A percentile compares a stretch with the other conserved stretches of the same genome.
phyloP scores from a whole-genome alignment of 441 rosid species.

The Eutrema salsugineum region DNA sequence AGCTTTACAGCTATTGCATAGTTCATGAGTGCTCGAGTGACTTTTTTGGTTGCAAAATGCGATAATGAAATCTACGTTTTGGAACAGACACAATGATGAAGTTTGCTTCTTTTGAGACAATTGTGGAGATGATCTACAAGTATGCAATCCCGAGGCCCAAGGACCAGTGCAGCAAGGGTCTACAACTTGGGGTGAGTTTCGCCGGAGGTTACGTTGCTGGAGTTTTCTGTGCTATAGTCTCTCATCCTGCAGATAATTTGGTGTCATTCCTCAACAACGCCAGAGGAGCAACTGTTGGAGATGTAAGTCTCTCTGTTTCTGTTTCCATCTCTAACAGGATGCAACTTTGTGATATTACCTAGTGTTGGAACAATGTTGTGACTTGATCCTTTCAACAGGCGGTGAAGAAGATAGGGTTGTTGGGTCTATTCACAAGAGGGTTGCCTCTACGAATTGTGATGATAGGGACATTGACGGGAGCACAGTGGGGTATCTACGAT shows the following conservation, averaged over 20 bases:
- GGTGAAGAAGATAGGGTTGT: constrained; percentile 80
- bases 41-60: constrained; percentile 33
- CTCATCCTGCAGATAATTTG: constrained; percentile 98
- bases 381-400: constrained; percentile 46
- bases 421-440: constrained; percentile 94
- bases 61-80: not conserved
- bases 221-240: constrained; percentile 91
- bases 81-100: constrained; percentile 97
- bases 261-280: constrained; percentile 99
- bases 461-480: constrained; percentile 98
- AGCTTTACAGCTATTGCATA: constrained; percentile 2
- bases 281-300: constrained; percentile 98
- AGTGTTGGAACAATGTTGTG: not conserved
- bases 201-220: constrained; percentile 98
- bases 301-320: constrained; percentile 55
- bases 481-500: constrained; percentile 96
- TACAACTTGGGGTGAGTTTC: constrained; percentile 95
- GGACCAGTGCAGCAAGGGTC: constrained; percentile 78
- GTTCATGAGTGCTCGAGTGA: constrained; percentile 71
- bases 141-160: constrained; percentile 82
- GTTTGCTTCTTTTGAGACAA: constrained; percentile 97
- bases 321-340: not conserved
- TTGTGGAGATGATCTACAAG: constrained; percentile 95
- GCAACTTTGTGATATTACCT: not conserved
- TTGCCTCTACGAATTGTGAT: constrained; percentile 97